These are phyloP conservation scores for Rhododendron simsii DNA, from an alignment of 148 eudicot genomes.

Conservation along the genomic window DNA sequence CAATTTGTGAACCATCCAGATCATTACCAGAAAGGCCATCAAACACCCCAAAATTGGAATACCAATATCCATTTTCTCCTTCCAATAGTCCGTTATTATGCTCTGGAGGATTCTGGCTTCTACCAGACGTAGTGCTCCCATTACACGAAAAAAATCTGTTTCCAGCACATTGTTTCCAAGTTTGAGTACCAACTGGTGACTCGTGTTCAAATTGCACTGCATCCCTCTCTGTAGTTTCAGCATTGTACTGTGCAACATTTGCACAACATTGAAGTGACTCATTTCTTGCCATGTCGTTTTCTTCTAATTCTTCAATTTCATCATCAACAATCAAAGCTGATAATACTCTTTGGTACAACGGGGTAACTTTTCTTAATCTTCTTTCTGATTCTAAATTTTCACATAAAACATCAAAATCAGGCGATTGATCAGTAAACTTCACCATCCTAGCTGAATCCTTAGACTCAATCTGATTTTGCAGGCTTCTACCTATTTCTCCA, in stretches of 20 bases:
- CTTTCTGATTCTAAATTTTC: constrained; percentile 39
- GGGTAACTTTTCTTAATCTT: constrained; percentile 31
- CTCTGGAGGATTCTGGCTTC: constrained; percentile 34
- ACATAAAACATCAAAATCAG: constrained; percentile 33
- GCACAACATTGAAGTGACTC: constrained; percentile 18
- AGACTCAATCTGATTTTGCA: constrained; percentile 28
- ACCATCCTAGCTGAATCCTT: constrained; percentile 33
- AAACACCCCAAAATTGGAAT: constrained; percentile 36
- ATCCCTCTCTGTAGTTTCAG: constrained; percentile 19
- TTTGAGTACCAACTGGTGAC: constrained; percentile 23
- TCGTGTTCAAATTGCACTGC: constrained; percentile 20
- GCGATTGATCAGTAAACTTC: constrained; percentile 38
- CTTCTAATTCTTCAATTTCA: constrained; percentile 67
- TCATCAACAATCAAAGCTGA: constrained; percentile 87
- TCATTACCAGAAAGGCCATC: constrained; percentile 35
- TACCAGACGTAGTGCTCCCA: constrained; percentile 38
- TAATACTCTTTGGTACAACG: constrained; percentile 75
- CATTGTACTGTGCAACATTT: constrained; percentile 25
- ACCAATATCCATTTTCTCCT: constrained; percentile 33
- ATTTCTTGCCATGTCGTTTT: constrained; percentile 29
- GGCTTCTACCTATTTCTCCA: constrained; percentile 29
- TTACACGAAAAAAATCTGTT: constrained; percentile 44
- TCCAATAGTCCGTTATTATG: constrained; percentile 39
- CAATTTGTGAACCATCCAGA: constrained; percentile 30
- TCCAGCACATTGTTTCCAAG: constrained; percentile 20